Percentiles rank a stretch among this genome's conserved stretches.
phyloP scores from a whole-genome alignment of 352 stramenopile species.

The Globisporangium perplexum region DNA sequence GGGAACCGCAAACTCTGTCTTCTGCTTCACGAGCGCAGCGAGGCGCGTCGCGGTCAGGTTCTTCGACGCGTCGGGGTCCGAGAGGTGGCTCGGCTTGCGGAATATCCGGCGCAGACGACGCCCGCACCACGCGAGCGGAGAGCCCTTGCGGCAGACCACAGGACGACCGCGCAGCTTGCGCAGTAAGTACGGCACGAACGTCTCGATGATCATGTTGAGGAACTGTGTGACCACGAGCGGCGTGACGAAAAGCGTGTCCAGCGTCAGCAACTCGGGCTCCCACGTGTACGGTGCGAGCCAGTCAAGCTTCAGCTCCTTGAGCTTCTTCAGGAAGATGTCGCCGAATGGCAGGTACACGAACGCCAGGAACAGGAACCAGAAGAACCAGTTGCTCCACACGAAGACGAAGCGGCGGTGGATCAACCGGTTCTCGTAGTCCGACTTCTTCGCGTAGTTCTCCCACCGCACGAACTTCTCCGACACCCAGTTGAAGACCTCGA shows the following conservation, averaged over 20 bases:
- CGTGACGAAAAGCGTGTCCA: conserved; percentile 87
- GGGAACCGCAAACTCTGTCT: conserved; percentile 59
- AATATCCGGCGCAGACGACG: conserved; percentile 35
- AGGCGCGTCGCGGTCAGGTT: conserved; percentile 66
- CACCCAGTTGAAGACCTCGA: conserved; percentile 85
- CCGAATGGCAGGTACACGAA: conserved; percentile 90
- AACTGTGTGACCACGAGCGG: conserved; percentile 86
- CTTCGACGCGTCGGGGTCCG: conserved; percentile 15
- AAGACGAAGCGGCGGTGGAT: conserved; percentile 88
- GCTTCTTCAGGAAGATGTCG: conserved; percentile 50
- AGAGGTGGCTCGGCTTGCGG: conserved; percentile 3
- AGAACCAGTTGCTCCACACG: conserved; percentile 91
- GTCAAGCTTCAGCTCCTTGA: conserved; percentile 40
- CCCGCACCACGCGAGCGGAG: conserved; percentile 51
- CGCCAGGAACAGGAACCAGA: conserved; percentile 87
- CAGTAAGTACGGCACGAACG: conserved; percentile 78
- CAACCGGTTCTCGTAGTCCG: conserved; percentile 80
- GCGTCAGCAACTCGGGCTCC: conserved; percentile 62
- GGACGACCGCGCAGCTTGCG: conserved; percentile 70
- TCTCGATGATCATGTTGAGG: conserved; percentile 86
- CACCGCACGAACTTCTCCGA: conserved; percentile 84
- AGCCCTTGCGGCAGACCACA: conserved; percentile 55
- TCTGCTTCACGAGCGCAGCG: conserved; percentile 56
- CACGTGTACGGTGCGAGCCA: conserved; percentile 65
- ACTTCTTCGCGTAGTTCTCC: conserved; percentile 87